Base-by-base conservation (phyloP, 768 basidiomycete species). In the Rhodocollybia butyracea region DNA sequence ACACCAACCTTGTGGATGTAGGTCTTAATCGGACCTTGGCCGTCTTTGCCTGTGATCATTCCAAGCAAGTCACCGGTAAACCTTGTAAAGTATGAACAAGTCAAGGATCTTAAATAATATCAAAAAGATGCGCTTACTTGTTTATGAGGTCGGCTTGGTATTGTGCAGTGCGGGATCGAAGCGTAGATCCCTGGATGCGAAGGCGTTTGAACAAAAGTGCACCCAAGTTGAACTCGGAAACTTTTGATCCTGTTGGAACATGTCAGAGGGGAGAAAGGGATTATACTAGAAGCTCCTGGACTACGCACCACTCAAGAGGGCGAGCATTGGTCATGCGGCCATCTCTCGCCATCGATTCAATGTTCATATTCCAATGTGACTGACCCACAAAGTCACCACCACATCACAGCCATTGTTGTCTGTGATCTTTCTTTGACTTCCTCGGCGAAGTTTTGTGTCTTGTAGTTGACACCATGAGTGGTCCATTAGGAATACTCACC, bases 171-270 rank as follows among this genome's bases (percentile, higher is more conserved):
- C 91, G 83, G 29, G 87, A 83, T 22, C 94, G 84, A 29, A 97
- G 73, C 2, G 93, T 96, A 21, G 91, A 91, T 21, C 94, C 94
- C 69, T 93, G 86, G 48, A 98, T 86, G 24, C 86, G 84, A 48
- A 97, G 81, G 17, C 94, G 85, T 73, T 95, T 98, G 69, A 76
- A 85, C 55, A 96, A 73, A 52, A 97, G 81, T 10, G 84, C 85
- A 5, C 62, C 63, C 43, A 97, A 72, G 66, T 87, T 78, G 55
- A 84, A 71, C 13, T 70, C 71, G 13, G 78, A 67, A 15, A 85
- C 77, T 17, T 75, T 70, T 29, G 68, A 64, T 41, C 88, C 88
- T 89, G 63, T 21, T 52, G 55, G 26, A 41, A 4, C 40, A 22
- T 26, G 15, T 39, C 22, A 15, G n/a, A n/a, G n/a, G n/a, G n/a